Evolutionary conservation across 2,329 filamentous ascomycete genomes (phyloP).

Genomic region (Ophiostoma sp.): DNA sequence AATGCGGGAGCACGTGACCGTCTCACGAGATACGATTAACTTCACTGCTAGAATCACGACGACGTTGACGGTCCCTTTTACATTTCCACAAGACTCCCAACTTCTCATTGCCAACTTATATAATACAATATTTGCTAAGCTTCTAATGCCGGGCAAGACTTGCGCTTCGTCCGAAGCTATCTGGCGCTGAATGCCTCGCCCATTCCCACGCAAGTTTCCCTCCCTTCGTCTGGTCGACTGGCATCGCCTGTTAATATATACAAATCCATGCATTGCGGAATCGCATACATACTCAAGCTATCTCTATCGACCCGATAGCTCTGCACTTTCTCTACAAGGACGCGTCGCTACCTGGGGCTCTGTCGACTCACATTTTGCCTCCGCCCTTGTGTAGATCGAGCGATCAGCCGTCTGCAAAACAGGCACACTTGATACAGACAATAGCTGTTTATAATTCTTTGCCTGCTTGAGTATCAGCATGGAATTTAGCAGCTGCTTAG

Average conservation of each 20-base stretch:
- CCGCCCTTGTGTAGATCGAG: conserved; percentile 15
- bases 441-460: background rate
- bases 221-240: conserved; percentile 6
- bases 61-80: background rate
- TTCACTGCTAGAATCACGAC: background rate
- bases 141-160: background rate
- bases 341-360: conserved; percentile 6
- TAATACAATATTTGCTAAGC: background rate
- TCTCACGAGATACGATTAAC: background rate
- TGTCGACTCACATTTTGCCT: conserved; percentile 4
- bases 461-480: background rate
- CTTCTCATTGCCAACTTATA: background rate
- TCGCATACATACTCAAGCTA: background rate
- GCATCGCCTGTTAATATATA: conserved; percentile 2
- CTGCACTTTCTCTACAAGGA: background rate
- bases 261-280: background rate
- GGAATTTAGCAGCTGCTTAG: background rate
- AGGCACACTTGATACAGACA: background rate
- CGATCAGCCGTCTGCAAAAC: background rate
- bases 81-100: background rate
- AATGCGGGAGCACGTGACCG: background rate
- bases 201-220: conserved; percentile 14
- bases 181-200: background rate
- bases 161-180: background rate
- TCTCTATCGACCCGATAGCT: background rate